Evolutionary conservation across 306 rosid genomes (phyloP).

Genomic region (Amphicarpaea edgeworthii): DNA sequence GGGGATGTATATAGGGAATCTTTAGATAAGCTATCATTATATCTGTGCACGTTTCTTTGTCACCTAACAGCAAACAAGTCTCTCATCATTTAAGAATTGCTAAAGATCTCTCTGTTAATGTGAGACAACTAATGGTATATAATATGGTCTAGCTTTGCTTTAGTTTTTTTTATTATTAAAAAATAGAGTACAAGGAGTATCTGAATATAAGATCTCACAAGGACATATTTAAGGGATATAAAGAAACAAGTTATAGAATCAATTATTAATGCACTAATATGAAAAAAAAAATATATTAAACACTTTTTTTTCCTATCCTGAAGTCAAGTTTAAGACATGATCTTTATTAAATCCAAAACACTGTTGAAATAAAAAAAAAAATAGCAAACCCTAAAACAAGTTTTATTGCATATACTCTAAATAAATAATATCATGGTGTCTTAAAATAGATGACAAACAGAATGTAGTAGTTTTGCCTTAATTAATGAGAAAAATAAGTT

Average conservation of each 20-base stretch:
- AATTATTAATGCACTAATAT: background rate
- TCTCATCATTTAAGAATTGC: constrained; percentile 46
- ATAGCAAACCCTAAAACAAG: background rate
- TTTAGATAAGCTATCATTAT: constrained; percentile 58
- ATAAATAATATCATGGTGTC: too few relatives aligned
- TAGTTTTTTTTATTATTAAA: background rate
- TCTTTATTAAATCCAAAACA: background rate
- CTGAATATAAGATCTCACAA: too few relatives aligned
- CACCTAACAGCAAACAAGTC: constrained; percentile 68
- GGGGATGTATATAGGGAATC: constrained; percentile 37
- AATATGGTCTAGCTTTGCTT: constrained; percentile 45
- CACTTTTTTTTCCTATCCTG: background rate
- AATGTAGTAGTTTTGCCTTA: too few relatives aligned
- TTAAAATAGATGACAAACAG: too few relatives aligned
- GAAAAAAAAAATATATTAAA: background rate
- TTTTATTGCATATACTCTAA: background rate
- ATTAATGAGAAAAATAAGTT: too few relatives aligned
- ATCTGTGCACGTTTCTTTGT: constrained; percentile 56
- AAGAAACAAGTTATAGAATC: background rate
- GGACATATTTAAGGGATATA: background rate
- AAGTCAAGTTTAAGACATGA: background rate
- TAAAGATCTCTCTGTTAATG: constrained; percentile 37
- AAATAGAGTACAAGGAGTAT: background rate
- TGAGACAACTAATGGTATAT: constrained; percentile 44
- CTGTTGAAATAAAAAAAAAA: background rate